These are phyloP conservation scores for Sequoia sempervirens DNA, from an alignment of 75 land plant species.

Conservation along the genomic window DNA sequence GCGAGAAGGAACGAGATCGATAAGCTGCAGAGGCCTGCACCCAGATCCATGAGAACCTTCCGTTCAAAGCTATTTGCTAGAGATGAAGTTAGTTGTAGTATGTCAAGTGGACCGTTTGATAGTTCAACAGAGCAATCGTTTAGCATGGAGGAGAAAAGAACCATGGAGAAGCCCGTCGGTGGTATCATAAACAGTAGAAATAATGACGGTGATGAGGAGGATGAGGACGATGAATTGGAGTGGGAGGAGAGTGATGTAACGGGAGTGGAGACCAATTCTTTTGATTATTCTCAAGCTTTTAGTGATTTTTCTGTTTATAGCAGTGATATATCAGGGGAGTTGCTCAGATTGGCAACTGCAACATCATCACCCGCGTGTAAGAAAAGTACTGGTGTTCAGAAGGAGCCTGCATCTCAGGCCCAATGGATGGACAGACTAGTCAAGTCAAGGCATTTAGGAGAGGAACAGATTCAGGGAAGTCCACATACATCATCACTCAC, in stretches of 20 bases:
- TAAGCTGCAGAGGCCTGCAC: slow-evolving; percentile 9
- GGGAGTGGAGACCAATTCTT: slow-evolving; percentile 5
- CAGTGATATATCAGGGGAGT: slow-evolving; percentile 11
- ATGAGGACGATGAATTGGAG: not conserved
- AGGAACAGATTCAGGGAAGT: not conserved
- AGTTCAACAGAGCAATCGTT: not conserved
- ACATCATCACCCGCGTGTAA: not conserved
- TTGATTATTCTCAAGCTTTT: slow-evolving; percentile 6
- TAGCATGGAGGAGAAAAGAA: not conserved
- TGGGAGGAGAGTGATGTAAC: not conserved
- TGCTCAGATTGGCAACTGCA: slow-evolving; percentile 13
- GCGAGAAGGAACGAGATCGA: not conserved
- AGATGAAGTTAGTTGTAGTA: not conserved
- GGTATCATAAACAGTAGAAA: not conserved
- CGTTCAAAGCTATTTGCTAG: slow-evolving; percentile 1
- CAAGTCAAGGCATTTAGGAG: not conserved
- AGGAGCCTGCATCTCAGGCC: not conserved
- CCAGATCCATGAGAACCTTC: slow-evolving; percentile 15
- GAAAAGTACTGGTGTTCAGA: not conserved
- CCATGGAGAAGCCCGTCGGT: not conserved
- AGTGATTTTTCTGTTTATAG: slow-evolving; percentile 9
- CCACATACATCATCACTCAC: not conserved
- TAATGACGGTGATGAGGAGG: not conserved
- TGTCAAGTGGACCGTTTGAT: slow-evolving; percentile 3
- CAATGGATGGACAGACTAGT: slow-evolving; percentile 3